Base-by-base conservation (phyloP, 2,329 filamentous ascomycete species). In the Ophiostoma triangulosporum region DNA sequence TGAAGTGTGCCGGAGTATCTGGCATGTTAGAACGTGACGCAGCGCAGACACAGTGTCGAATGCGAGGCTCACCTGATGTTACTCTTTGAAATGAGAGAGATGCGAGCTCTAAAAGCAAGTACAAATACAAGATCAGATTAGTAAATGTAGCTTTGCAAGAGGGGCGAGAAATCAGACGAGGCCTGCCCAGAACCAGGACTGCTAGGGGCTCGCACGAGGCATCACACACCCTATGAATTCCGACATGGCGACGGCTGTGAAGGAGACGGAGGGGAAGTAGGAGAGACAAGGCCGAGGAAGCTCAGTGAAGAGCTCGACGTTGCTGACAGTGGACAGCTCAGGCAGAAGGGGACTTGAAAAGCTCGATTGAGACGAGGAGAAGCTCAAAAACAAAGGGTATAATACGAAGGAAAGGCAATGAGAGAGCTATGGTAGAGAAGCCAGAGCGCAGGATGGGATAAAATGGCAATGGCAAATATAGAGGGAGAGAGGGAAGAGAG, bases 1-100 rank as follows among this genome's bases (percentile, higher is more conserved):
- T 96, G 89, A 51, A 98, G 82, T 53, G 86, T 91, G 61, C 93
- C 93, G 65, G 95, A 88, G 73, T 97, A 97, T 71, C 90, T 96
- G 64, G 56, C 6, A 4, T 9, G 38, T n/a, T 15, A 31, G 43
- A 11, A 51, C 46, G 20, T 8, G 14, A 6, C 3, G 6, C 33
- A 9, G 24, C 27, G 6, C 2, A 15, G 33, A 15, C 2, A 29
- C 1, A 4, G 26, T 32, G 24, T 51, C 17, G 6, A 15, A 9
- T 26, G 31, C 38, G 17, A 43, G 20, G 26, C 43, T 29, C 54
- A 59, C 57, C 58, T 50, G 35, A 60, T 59, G 52, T 59, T 56
- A 35, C 56, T 58, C 50, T 58, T 59, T 14, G 58, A 60, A 31
- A 60, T 60, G n/a, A 60, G 54, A 9, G 57, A 59, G 27, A 60